These are phyloP conservation scores for Rubia yunnanensis DNA, from an alignment of 257 asterid genomes.

Conservation along the genomic window DNA sequence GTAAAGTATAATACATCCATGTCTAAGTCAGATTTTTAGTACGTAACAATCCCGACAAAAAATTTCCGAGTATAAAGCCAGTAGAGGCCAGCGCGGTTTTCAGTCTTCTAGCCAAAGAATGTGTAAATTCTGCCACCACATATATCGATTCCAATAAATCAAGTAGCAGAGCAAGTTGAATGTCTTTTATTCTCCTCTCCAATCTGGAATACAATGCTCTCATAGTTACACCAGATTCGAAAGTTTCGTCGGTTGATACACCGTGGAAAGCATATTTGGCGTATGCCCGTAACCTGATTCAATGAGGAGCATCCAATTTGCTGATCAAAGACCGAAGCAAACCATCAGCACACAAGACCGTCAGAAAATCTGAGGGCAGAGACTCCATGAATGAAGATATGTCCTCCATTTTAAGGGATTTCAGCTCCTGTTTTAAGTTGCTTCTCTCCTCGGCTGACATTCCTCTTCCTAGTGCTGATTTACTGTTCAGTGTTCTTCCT, in stretches of 20 bases:
- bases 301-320: constrained; percentile 81
- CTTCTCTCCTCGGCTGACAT: constrained; percentile 68
- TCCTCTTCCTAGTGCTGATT: constrained; percentile 65
- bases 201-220: constrained; percentile 24
- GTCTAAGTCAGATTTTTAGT: neutral
- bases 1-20: too few relatives aligned
- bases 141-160: constrained; percentile 24
- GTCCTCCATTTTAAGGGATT: constrained; percentile 72
- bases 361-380: constrained; percentile 73
- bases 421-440: constrained; percentile 55
- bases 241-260: constrained; percentile 28
- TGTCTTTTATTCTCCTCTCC: constrained; percentile 37
- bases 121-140: constrained; percentile 12
- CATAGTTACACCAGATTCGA: constrained; percentile 42
- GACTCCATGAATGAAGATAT: constrained; percentile 92
- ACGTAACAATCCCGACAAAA: neutral
- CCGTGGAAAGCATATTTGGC: constrained; percentile 74
- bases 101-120: constrained; percentile 5
- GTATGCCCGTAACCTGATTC: constrained; percentile 56
- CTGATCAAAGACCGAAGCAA: constrained; percentile 74
- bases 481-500: constrained; percentile 84
- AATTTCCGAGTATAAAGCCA: constrained; percentile 9
- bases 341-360: constrained; percentile 77
- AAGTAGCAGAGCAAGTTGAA: constrained; percentile 42
- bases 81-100: constrained; percentile 12